A percentile compares a stretch with the other conserved stretches of the same genome.
Conservation (phyloP, 768 basidiomycete genomes). For the Russula sp. region DNA sequence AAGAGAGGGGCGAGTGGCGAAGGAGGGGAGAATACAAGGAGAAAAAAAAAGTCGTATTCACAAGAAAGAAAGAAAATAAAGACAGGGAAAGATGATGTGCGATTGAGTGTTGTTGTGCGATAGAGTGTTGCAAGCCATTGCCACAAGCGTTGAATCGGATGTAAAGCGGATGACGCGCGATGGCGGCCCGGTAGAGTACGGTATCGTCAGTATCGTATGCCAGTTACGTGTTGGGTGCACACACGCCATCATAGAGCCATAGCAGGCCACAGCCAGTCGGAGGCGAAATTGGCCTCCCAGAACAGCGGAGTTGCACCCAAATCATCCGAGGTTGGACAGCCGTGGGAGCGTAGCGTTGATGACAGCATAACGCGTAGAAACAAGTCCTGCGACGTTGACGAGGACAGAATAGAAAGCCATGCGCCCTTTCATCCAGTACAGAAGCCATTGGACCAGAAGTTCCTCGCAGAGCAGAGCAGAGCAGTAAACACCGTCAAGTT, state of each 20-base stretch:
- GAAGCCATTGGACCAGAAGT: not conserved
- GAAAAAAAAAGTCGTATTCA: not conserved
- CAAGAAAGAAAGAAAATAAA: not conserved
- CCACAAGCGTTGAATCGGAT: not conserved
- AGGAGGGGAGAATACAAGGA: not conserved
- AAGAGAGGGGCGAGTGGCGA: not conserved
- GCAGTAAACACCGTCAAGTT: not conserved
- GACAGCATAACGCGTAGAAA: not conserved
- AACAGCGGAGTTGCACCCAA: constrained; percentile 4
- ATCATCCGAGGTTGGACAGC: not conserved
- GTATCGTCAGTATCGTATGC: too few species aligned
- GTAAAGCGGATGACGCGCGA: not conserved
- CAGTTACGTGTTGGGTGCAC: too few species aligned
- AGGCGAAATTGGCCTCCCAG: not conserved
- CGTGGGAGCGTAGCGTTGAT: constrained; percentile 9
- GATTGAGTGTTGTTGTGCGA: too few species aligned
- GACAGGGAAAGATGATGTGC: not conserved
- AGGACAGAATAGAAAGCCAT: not conserved
- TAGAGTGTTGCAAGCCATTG: not conserved
- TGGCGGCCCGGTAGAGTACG: constrained; percentile 9
- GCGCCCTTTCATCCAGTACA: not conserved
- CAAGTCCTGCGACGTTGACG: not conserved
- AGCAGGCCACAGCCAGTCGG: too few species aligned
- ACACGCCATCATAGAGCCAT: too few species aligned
- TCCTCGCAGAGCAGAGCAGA: not conserved